Evolutionary conservation across 2,329 filamentous ascomycete species (phyloP).

Genomic region (Thelonectria blattea): DNA sequence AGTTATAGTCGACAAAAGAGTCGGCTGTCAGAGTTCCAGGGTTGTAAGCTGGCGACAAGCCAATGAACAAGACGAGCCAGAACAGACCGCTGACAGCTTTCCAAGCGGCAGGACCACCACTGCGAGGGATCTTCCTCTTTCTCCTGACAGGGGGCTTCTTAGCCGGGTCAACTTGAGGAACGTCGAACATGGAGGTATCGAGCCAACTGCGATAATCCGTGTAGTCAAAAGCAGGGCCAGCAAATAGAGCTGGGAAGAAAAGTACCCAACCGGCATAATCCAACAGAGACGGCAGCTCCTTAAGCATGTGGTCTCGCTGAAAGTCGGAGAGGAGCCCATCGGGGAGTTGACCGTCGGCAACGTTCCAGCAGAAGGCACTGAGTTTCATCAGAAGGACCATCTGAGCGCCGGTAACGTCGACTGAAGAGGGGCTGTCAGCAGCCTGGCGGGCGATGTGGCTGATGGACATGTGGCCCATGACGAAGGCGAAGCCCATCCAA

Average conservation of each 20-base stretch:
- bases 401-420: slow-evolving; percentile 94
- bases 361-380: slow-evolving; percentile 96
- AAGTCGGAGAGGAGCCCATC: slow-evolving; percentile 81
- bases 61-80: slow-evolving; percentile 82
- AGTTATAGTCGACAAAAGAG: slow-evolving; percentile 68
- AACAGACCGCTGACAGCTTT: slow-evolving; percentile 76
- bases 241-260: slow-evolving; percentile 92
- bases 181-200: slow-evolving; percentile 91
- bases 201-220: slow-evolving; percentile 92
- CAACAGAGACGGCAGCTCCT: slow-evolving; percentile 73
- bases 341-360: slow-evolving; percentile 86
- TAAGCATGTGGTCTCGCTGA: slow-evolving; percentile 82
- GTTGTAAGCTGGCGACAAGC: slow-evolving; percentile 72
- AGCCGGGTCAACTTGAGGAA: slow-evolving; percentile 79
- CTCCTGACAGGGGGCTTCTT: slow-evolving; percentile 87
- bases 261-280: slow-evolving; percentile 91
- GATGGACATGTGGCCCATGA: slow-evolving; percentile 94
- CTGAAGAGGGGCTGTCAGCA: slow-evolving; percentile 64
- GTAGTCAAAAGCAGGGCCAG: slow-evolving; percentile 92
- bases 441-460: slow-evolving; percentile 86
- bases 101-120: slow-evolving; percentile 79
- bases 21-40: slow-evolving; percentile 68
- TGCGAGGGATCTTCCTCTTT: slow-evolving; percentile 90
- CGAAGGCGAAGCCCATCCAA: slow-evolving; percentile 91
- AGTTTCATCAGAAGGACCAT: slow-evolving; percentile 99